Base-by-base conservation (phyloP, 1,139 yeast species). In the Pichia sp. region DNA sequence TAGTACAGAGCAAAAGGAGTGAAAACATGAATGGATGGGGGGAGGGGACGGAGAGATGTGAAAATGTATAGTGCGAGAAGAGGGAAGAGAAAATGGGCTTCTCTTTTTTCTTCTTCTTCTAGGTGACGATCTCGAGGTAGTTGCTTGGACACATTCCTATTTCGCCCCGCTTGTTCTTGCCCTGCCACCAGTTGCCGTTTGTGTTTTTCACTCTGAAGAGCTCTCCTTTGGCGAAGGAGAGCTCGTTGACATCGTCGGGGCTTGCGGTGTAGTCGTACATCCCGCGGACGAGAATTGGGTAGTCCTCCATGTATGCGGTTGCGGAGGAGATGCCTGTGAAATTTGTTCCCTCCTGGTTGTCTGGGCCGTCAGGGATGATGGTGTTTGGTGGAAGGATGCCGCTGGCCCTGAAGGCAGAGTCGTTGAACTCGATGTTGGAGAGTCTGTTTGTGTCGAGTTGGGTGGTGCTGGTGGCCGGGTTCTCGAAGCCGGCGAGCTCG, bases 101-200 rank as follows among this genome's bases (percentile, higher is more conserved):
- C 19, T 13, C 7, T 5, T 34, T 6, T 18, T 9, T 21, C 52
- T 13, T 6, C 7, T 34, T 6, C n/a, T 9, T 21, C 52, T 44
- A 62, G 53, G 75, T 82, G 51, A 85, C 71, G 60, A 89, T 73
- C 66, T 87, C 87, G 48, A 91, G 95, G 65, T 93, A 93, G 69
- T 93, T 93, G 60, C 96, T 86, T 49, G 99, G 99, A 69, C 96
- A 91, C 62, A 93, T 93, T 61, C 99, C 99, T 49, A 89, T 87
- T 68, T 90, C 95, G 46, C 99, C 99, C 62, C 82, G 85, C 19
- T 85, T 76, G 65, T 91, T 81, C 66, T 87, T 82, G 36, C 96
- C 98, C 70, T 90, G 96, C 98, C 98, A 93, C 99, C 99, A 93
- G 72, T 95, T 85, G 49, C 98, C 97, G 59, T 88, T 89, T 54